A percentile compares a stretch with the other conserved stretches of the same genome.
Conservation (phyloP, 208 protist genomes). For the Trypanosomatidae sp. region DNA sequence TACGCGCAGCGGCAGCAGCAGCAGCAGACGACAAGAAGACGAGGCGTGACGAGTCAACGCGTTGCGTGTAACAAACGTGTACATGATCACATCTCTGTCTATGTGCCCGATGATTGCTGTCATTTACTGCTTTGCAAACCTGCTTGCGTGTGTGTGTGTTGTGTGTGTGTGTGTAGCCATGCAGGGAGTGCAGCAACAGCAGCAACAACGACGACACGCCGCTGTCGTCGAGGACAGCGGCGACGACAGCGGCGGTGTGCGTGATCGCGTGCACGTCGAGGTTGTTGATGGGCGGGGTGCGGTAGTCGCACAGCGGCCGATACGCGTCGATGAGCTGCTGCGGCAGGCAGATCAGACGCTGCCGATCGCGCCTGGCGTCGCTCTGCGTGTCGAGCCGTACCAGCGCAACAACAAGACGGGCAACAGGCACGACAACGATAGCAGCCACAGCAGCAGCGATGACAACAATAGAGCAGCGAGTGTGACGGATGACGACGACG, state of each 20-base stretch:
- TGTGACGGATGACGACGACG: too few relatives aligned
- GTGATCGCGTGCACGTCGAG: constrained; percentile 57
- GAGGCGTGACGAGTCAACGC: background rate
- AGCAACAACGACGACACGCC: too few relatives aligned
- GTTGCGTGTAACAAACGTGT: background rate
- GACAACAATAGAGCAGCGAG: too few relatives aligned
- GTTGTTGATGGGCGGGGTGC: constrained; percentile 38
- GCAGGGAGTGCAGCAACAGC: background rate
- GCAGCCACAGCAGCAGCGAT: background rate
- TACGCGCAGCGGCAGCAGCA: constrained; percentile 2
- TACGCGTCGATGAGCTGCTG: constrained; percentile 64
- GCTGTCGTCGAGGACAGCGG: too few relatives aligned
- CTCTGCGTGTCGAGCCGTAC: constrained; percentile 58
- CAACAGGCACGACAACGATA: too few relatives aligned
- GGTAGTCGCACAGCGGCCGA: constrained; percentile 28
- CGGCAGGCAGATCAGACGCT: constrained; percentile 22
- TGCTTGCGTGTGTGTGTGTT: too few relatives aligned
- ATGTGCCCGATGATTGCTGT: background rate
- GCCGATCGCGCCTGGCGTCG: constrained; percentile 40
- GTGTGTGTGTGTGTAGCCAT: too few relatives aligned
- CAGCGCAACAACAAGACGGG: too few relatives aligned
- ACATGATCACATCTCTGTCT: background rate
- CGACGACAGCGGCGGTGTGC: too few relatives aligned
- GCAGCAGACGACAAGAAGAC: constrained; percentile 6
- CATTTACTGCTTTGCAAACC: too few relatives aligned